These are phyloP conservation scores for Colletotrichum filicis DNA, from an alignment of 2,329 filamentous ascomycete species.

Conservation along the genomic window DNA sequence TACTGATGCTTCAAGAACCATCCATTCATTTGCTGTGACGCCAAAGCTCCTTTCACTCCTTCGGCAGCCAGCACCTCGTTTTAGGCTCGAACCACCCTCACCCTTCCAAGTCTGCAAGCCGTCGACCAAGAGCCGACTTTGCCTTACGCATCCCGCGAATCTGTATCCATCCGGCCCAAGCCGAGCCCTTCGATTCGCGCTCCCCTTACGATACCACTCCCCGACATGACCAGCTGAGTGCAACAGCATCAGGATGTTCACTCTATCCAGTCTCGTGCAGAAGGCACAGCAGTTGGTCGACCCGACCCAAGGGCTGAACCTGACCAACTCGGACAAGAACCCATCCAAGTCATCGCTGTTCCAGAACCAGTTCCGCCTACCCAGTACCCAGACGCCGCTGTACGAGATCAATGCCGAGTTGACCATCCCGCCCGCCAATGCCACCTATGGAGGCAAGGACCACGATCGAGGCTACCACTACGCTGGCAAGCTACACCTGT, in stretches of 20 bases:
- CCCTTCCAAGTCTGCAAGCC: neutral
- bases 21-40: neutral
- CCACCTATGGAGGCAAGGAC: conserved; percentile 76
- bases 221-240: conserved; percentile 50
- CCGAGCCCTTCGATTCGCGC: neutral
- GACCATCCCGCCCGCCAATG: conserved; percentile 81
- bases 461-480: conserved; percentile 86
- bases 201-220: conserved; percentile 1
- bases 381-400: conserved; percentile 89
- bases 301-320: conserved; percentile 79
- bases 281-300: conserved; percentile 97
- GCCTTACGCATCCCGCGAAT: neutral
- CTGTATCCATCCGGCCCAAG: neutral
- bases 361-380: conserved; percentile 95
- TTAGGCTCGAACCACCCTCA: neutral
- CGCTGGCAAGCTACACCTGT: conserved; percentile 90
- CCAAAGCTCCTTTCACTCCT: conserved; percentile 5
- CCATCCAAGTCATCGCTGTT: conserved; percentile 94
- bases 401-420: conserved; percentile 98
- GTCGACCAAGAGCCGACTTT: conserved; percentile 1
- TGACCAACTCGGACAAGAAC: conserved; percentile 79
- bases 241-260: conserved; percentile 62
- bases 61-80: neutral
- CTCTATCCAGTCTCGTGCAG: conserved; percentile 84
- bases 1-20: conserved; percentile 8